Percentiles rank a stretch among this genome's conserved stretches.
Conservation (phyloP, 2,329 filamentous ascomycete genomes). For the Anthostomella pinea region DNA sequence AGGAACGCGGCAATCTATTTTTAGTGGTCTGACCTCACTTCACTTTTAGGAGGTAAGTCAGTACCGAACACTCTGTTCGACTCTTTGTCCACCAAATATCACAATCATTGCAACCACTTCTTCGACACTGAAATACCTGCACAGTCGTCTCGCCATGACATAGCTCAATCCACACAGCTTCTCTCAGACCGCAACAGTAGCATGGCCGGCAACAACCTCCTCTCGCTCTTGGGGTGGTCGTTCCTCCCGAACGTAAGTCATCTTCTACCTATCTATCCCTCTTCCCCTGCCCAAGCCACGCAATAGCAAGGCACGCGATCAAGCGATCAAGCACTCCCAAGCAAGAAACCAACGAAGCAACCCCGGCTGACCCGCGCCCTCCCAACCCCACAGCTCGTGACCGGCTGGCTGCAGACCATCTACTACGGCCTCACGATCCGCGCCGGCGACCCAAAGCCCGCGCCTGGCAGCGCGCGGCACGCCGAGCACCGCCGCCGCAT, state of each 20-base stretch:
- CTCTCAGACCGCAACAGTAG: constrained; percentile 4
- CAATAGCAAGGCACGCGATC: background rate
- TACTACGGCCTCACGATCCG: constrained; percentile 89
- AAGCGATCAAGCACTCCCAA: background rate
- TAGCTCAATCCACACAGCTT: constrained; percentile 4
- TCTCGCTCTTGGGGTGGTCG: constrained; percentile 55
- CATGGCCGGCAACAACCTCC: constrained; percentile 46
- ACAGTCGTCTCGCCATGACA: constrained; percentile 21
- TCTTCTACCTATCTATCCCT: constrained; percentile 8
- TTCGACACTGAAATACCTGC: no score
- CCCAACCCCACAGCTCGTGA: constrained; percentile 60
- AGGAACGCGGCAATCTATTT: no score
- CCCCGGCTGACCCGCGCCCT: background rate
- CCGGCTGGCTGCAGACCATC: constrained; percentile 71
- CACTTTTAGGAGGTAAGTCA: no score
- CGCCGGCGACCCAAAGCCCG: constrained; percentile 79
- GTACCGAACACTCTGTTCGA: no score
- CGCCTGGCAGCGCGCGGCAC: constrained; percentile 65
- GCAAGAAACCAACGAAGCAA: background rate
- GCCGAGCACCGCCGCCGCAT: constrained; percentile 76
- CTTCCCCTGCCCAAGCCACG: background rate
- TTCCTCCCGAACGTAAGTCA: constrained; percentile 55
- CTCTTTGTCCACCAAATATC: no score
- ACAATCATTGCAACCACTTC: no score
- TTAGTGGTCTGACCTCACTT: no score